Conservation (phyloP, 164 flowering plant species). For the Chloranthus sessilifolius region DNA sequence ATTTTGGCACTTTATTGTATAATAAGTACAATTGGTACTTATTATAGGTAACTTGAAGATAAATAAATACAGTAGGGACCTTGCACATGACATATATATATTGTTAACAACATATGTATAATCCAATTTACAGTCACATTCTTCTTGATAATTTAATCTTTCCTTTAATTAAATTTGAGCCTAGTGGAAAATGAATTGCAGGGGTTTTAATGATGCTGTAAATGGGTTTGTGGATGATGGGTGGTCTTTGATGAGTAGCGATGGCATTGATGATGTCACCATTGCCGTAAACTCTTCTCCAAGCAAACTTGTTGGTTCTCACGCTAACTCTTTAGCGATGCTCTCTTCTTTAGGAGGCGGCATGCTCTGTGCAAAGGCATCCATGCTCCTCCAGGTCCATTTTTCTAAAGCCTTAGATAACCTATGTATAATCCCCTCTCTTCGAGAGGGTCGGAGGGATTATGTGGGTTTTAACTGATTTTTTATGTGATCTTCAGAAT, state of each 20-base stretch:
- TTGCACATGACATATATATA: too few species aligned
- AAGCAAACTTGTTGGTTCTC: slow-evolving; percentile 45
- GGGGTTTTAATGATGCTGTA: slow-evolving; percentile 89
- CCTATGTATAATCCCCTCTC: too few species aligned
- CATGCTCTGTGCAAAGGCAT: slow-evolving; percentile 78
- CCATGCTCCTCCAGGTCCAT: slow-evolving; percentile 74
- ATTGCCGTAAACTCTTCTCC: slow-evolving; percentile 61
- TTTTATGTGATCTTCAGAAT: slow-evolving; percentile 30
- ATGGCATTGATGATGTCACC: slow-evolving; percentile 80
- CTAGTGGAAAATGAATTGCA: slow-evolving; percentile 14
- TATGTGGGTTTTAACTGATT: neutral
- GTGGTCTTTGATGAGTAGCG: slow-evolving; percentile 64
- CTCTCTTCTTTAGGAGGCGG: slow-evolving; percentile 57
- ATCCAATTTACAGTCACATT: too few species aligned
- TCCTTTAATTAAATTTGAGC: too few species aligned
- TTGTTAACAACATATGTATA: too few species aligned
- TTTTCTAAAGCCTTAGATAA: neutral
- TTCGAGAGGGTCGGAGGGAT: too few species aligned
- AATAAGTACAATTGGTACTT: too few species aligned
- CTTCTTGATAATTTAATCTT: too few species aligned
- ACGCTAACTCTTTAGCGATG: slow-evolving; percentile 30
- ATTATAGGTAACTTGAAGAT: too few species aligned
- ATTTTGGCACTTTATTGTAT: too few species aligned
- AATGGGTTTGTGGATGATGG: slow-evolving; percentile 89
- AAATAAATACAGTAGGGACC: too few species aligned